Base-by-base conservation (phyloP, 805 yeast species). In the Candida railenensis region DNA sequence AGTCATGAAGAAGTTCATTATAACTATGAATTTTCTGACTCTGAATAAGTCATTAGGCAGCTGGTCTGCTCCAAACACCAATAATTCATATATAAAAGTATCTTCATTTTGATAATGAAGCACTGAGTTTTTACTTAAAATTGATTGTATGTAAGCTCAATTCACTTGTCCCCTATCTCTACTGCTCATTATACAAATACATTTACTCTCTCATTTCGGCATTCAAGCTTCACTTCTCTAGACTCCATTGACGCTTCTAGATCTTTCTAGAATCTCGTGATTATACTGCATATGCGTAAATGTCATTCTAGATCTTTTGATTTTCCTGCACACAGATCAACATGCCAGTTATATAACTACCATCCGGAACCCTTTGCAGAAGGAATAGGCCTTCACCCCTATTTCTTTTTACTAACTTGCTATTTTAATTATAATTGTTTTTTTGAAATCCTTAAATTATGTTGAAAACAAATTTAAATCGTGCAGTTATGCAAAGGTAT, bases 391-490 rank as follows among this genome's bases (percentile, higher is more conserved):
- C n/a, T n/a, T n/a, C n/a, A n/a, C n/a, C n/a, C n/a, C n/a, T n/a
- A 11, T 5, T 25, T 25, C 30, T 11, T 25, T 25, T 25, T 11
- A 11, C 9, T 25, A 11, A 5, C 11, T 25, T 25, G 11, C 9
- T 7, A 25, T 11, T 25, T 5, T 25, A 25, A 7, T 25, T 25
- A 25, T 11, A 7, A 11, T 11, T 11, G 9, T 25, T 25, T 25
- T 11, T 25, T 25, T 7, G 30, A 25, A 25, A 25, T 7, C 9
- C 11, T 5, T 11, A 25, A 7, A 25, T 11, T 25, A 25, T 34
- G 37, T 34, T 34, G 14, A 36, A 22, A 36, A 8, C 39, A 36
- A 36, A 36, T 18, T n/a, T 36, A 18, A 36, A 19, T 36, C 39
- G 30, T 25, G 30, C 30, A 7, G 30, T 11, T 7, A 25, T 25